Base-by-base conservation (phyloP, 2,329 filamentous ascomycete genomes). In the Ascochyta fabae region DNA sequence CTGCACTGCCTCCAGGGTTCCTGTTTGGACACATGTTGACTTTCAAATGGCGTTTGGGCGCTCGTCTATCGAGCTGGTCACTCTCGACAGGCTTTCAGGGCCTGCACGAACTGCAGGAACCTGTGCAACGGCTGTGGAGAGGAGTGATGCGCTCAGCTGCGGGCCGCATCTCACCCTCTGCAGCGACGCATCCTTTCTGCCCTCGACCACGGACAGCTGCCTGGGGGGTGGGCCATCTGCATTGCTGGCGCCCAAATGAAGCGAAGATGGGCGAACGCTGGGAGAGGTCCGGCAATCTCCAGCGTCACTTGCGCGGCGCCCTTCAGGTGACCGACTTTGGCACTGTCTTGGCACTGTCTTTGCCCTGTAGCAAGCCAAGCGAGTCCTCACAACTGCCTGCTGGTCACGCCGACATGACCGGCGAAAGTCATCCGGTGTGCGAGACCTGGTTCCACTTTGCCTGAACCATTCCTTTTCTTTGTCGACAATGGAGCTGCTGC, bases 181-280 rank as follows among this genome's bases (percentile, higher is more conserved):
- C 19, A 19, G 19, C 19, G 19, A 19, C 19, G 31, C 40, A 54
- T 51, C 42, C 44, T 36, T 56, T 24, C 38, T 31, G 29, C 36
- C 39, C 22, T n/a, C n/a, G 22, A 16, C 34, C 16, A 16, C 31
- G 40, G 19, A n/a, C 40, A 39, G 43, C 47, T 52, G 52, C 44
- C 43, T 47, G 24, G n/a, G 23, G 16, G 9, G 16, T n/a, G 12
- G 22, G 41, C 27, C 23, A 34, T 19, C 6, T 26, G 24, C 42
- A 26, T 34, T 26, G 42, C 42, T 45, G 29, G 22, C n/a, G 15
- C 12, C 35, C 42, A 44, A 10, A 58, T 36, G 23, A 29, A 52
- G 48, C 40, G 39, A 48, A 33, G 54, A 55, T 48, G 41, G 45
- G 53, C 54, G 31, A 39, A 16, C 34, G 31, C 39, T 39, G 24